A percentile compares a stretch with the other conserved stretches of the same genome.
These are phyloP conservation scores for Colletotrichum coccodes DNA, from an alignment of 2,329 filamentous ascomycete species.

Conservation along the genomic window DNA sequence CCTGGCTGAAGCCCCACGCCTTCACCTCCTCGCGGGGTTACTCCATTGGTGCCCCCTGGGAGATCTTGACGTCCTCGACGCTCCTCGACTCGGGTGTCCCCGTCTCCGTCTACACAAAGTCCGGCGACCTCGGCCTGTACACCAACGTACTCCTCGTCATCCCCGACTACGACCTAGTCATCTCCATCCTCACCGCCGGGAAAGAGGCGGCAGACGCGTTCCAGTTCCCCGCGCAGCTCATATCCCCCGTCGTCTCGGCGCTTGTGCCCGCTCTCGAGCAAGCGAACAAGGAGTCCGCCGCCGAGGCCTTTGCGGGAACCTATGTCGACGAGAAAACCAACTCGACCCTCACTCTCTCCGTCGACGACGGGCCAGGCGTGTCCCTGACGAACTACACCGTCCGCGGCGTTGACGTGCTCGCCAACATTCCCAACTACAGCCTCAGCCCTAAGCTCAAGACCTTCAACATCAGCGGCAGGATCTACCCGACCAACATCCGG, in stretches of 20 bases:
- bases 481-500: slow-evolving; percentile 23
- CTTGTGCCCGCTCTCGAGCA: slow-evolving; percentile 55
- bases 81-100: slow-evolving; percentile 41
- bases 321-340: slow-evolving; percentile 51
- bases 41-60: slow-evolving; percentile 48
- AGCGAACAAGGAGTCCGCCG: slow-evolving; percentile 51
- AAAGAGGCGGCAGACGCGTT: slow-evolving; percentile 37
- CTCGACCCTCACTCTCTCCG: slow-evolving; percentile 50
- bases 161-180: slow-evolving; percentile 45
- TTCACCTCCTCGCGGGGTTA: slow-evolving; percentile 49
- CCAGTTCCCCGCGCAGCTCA: slow-evolving; percentile 34
- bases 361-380: slow-evolving; percentile 53
- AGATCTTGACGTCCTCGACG: slow-evolving; percentile 44
- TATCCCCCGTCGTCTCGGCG: slow-evolving; percentile 41
- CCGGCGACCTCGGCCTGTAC: slow-evolving; percentile 44
- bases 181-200: slow-evolving; percentile 51
- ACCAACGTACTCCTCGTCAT: slow-evolving; percentile 47
- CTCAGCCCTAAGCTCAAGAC: neutral
- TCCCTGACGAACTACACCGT: slow-evolving; percentile 49
- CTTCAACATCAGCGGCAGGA: slow-evolving; percentile 11
- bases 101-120: slow-evolving; percentile 46
- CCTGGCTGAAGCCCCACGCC: slow-evolving; percentile 58
- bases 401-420: slow-evolving; percentile 52
- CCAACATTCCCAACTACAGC: slow-evolving; percentile 44
- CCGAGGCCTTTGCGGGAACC: slow-evolving; percentile 45